A percentile compares a stretch with the other conserved stretches of the same genome.
Conservation (phyloP, 2,329 filamentous ascomycete species). For the Talaromyces verruculosus region DNA sequence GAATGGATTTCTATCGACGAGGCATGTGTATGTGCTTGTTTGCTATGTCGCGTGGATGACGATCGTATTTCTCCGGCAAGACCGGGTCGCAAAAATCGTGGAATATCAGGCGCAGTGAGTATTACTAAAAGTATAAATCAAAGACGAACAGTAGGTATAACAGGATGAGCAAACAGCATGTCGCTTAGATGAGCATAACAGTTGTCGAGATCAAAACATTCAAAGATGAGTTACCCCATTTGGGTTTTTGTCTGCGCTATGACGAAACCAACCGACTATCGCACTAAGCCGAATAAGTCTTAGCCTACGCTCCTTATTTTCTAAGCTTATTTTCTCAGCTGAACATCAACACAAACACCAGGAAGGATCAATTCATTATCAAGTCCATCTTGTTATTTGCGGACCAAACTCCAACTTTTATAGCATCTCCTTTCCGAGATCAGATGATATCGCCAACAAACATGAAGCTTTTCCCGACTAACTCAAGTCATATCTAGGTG, state of each 20-base stretch:
- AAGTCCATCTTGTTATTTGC: background rate
- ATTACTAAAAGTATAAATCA: too few species aligned
- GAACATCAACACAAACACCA: background rate
- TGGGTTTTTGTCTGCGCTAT: slow-evolving; percentile 9
- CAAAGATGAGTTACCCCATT: slow-evolving; percentile 14
- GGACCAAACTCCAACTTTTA: background rate
- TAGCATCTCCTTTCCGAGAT: background rate
- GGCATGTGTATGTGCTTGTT: background rate
- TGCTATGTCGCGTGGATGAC: background rate
- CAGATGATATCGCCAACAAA: background rate
- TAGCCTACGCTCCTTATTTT: background rate
- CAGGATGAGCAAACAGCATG: too few species aligned
- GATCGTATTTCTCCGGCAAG: background rate
- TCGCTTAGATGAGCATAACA: too few species aligned
- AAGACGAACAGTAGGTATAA: too few species aligned
- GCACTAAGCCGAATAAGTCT: background rate
- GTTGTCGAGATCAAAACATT: background rate
- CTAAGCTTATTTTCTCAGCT: slow-evolving; percentile 2
- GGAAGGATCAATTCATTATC: background rate
- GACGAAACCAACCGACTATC: background rate
- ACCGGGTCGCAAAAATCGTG: background rate
- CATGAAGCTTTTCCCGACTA: background rate
- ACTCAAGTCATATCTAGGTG: background rate
- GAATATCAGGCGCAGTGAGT: too few species aligned
- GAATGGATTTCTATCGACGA: background rate